Percentiles rank a stretch among this genome's conserved stretches.
Conservation (phyloP, 2,329 filamentous ascomycete species). For the Alternaria sp. region DNA sequence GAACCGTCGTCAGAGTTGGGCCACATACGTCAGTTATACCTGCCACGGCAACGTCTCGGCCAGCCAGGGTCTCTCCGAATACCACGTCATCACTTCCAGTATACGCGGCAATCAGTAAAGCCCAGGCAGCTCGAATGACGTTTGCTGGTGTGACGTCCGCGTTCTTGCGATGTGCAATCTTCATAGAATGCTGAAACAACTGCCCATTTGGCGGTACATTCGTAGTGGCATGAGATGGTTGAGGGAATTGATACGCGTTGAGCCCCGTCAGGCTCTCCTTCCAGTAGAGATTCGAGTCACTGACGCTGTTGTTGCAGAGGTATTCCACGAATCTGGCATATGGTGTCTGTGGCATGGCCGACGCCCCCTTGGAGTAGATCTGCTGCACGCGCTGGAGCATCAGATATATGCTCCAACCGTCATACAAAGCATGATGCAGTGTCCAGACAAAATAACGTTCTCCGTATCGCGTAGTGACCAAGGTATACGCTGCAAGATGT, state of each 20-base stretch:
- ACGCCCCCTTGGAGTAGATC: constrained; percentile 26
- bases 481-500: constrained; percentile 36
- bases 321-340: constrained; percentile 49
- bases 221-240: constrained; percentile 30
- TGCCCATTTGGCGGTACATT: constrained; percentile 34
- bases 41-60: constrained; percentile 45
- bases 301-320: constrained; percentile 30
- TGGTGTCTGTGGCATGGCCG: constrained; percentile 29
- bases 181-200: constrained; percentile 34
- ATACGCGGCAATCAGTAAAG: constrained; percentile 32
- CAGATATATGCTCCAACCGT: constrained; percentile 49
- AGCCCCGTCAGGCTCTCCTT: constrained; percentile 34
- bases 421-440: constrained; percentile 54
- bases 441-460: constrained; percentile 50
- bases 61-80: constrained; percentile 45
- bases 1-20: constrained; percentile 52
- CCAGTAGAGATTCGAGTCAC: constrained; percentile 47
- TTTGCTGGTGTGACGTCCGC: constrained; percentile 44
- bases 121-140: constrained; percentile 34
- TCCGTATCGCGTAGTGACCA: constrained; percentile 28
- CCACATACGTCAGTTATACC: constrained; percentile 49
- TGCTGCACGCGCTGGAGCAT: constrained; percentile 44
- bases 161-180: constrained; percentile 31
- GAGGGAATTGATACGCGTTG: constrained; percentile 47
- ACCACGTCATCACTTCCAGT: constrained; percentile 33